Percentiles rank a stretch among this genome's conserved stretches.
phyloP scores from a whole-genome alignment of 352 stramenopile genomes.

The Phytophthora syringae region DNA sequence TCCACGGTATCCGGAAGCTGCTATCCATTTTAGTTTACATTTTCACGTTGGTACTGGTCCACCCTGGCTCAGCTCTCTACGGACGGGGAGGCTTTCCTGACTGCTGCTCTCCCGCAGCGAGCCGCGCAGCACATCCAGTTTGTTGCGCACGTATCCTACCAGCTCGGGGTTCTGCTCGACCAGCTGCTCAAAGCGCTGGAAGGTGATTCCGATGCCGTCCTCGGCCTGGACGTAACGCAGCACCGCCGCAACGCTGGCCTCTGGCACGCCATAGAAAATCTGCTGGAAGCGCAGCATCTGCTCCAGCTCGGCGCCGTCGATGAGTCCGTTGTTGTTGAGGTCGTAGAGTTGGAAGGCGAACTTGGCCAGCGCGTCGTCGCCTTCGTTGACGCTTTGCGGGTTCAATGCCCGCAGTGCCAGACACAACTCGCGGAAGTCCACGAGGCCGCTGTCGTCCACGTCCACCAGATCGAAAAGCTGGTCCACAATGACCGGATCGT shows the following conservation, averaged over 20 bases:
- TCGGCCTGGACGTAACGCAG: constrained; percentile 33
- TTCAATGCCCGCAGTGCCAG: constrained; percentile 64
- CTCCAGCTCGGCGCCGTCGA: constrained; percentile 58
- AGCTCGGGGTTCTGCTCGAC: constrained; percentile 49
- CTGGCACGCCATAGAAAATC: constrained; percentile 52
- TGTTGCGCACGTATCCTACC: constrained; percentile 52
- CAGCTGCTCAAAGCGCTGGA: constrained; percentile 50
- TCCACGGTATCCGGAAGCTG: background rate
- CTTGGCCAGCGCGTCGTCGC: constrained; percentile 45
- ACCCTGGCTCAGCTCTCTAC: constrained; percentile 4
- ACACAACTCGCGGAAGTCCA: constrained; percentile 80
- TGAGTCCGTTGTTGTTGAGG: constrained; percentile 58
- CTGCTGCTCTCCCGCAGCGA: constrained; percentile 47
- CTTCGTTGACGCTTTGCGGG: constrained; percentile 37
- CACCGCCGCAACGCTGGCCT: constrained; percentile 31
- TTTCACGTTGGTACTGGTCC: background rate
- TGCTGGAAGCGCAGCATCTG: constrained; percentile 56
- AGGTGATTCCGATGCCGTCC: constrained; percentile 34
- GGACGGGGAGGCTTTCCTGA: constrained; percentile 3
- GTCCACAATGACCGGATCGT: constrained; percentile 56
- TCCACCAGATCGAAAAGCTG: constrained; percentile 71
- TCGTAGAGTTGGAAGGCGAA: constrained; percentile 79
- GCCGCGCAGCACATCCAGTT: constrained; percentile 60
- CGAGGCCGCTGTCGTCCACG: constrained; percentile 60
- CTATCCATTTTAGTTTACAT: constrained; percentile 36